Percentiles rank a stretch among this genome's conserved stretches.
phyloP scores from a whole-genome alignment of 129 eudicot genomes.

The Tagetes patula region DNA sequence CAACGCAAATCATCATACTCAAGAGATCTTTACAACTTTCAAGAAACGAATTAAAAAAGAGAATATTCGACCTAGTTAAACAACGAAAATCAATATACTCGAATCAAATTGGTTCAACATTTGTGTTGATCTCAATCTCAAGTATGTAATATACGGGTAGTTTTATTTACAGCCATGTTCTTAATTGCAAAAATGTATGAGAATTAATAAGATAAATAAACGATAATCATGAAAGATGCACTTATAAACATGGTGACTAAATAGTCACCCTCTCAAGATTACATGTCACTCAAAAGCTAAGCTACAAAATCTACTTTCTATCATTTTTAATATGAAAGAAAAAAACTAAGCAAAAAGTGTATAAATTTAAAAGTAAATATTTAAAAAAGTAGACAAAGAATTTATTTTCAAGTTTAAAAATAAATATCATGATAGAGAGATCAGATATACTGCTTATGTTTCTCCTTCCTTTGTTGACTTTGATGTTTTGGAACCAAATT shows the following conservation, averaged over 20 bases:
- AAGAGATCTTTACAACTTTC: neutral
- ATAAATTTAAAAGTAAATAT: conserved; percentile 10
- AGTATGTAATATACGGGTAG: too few relatives aligned
- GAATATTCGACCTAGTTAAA: too few relatives aligned
- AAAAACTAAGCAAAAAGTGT: conserved; percentile 30
- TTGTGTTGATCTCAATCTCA: too few relatives aligned
- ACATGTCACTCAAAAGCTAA: conserved; percentile 79
- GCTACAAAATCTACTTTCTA: conserved; percentile 64
- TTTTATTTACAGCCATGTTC: neutral
- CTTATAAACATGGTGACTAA: conserved; percentile 53
- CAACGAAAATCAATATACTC: too few relatives aligned
- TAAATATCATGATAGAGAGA: conserved; percentile 18
- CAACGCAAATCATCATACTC: neutral
- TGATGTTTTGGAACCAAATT: neutral
- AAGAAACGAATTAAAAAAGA: neutral
- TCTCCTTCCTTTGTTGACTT: conserved; percentile 28
- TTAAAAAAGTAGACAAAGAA: conserved; percentile 20
- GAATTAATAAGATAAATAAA: neutral
- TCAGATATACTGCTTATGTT: conserved; percentile 29
- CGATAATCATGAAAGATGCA: conserved; percentile 41
- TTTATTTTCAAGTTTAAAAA: conserved; percentile 2
- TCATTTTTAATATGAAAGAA: conserved; percentile 40
- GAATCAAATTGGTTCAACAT: too few relatives aligned
- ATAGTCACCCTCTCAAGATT: conserved; percentile 51
- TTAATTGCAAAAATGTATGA: neutral